Evolutionary conservation across 805 yeast genomes (phyloP), one percentile per base, ranked within the genome.

Genomic region (Jamesozyma rosinii): DNA sequence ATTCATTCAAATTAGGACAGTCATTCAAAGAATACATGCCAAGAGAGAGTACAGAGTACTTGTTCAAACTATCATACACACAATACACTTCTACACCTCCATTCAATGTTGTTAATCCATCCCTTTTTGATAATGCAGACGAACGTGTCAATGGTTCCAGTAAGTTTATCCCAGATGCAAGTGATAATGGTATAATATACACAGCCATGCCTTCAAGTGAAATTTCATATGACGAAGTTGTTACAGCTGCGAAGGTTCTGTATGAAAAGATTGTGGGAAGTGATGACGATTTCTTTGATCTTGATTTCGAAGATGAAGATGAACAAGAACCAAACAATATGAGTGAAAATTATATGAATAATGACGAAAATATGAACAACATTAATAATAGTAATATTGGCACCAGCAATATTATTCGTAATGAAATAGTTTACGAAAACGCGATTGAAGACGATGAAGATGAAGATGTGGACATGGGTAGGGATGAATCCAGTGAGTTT

Each of bases 261-360:
- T 90, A 86, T 61, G 79, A 77, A 47, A 71, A 74, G 44, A 80
- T 90, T 48, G 94, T 92, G 10, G 97, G 97, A 9, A 76, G 95
- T 1, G 92, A 84, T 59, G 97, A 90, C 54, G 97, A 90, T 64
- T 92, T 92, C 67, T 90, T 90, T 59, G 95, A 87, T 61, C 85
- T 90, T 35, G 97, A 90, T 64, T 90, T 90, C 58, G 97, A 90
- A 64, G 97, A 90, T 61, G 96, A 88, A 18, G 95, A 84, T 36
- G 89, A 79, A n/a, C 21, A 22, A 21, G 39, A 37, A 18, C 35
- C 15, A n/a, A 38, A 22, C 14, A 26, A 20, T n/a, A 40, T 31
- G 13, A 22, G 18, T 18, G 15, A 40, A 13, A 35, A 47, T 14
- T 17, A 18, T 37, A 22, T 40, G 17, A 26, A 17, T 20, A 37